Conservation (phyloP, 257 asterid genomes). For the Buddleja alternifolia region DNA sequence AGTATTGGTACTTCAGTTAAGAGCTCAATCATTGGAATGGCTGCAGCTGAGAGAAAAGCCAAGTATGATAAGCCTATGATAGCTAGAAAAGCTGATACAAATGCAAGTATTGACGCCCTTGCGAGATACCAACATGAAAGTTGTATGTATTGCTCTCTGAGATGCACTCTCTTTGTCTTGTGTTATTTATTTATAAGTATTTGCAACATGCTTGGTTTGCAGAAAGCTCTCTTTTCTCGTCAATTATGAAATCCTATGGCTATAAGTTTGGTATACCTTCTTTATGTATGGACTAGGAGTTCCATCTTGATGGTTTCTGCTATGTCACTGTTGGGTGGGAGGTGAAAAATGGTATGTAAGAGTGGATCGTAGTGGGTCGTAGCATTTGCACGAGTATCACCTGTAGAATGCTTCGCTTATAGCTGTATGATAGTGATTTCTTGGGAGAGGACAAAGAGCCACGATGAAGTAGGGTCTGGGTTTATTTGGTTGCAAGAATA, state of each 20-base stretch:
- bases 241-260: constrained; percentile 10
- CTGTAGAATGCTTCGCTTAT: constrained; percentile 7
- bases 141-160: constrained; percentile 49
- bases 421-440: constrained; percentile 20
- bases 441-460: constrained; percentile 16
- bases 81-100: constrained; percentile 53
- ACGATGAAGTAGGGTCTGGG: background rate
- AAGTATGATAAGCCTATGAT: constrained; percentile 53
- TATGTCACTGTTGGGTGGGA: constrained; percentile 10
- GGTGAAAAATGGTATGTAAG: constrained; percentile 1
- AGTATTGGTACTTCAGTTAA: constrained; percentile 46
- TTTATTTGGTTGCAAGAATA: constrained; percentile 1
- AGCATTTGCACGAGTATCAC: constrained; percentile 5
- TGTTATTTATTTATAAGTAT: constrained; percentile 19
- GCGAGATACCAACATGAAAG: constrained; percentile 56
- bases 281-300: constrained; percentile 6
- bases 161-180: constrained; percentile 18
- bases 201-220: constrained; percentile 17
- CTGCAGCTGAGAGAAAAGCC: constrained; percentile 48
- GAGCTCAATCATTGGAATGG: constrained; percentile 45
- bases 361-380: constrained; percentile 20
- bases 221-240: constrained; percentile 2
- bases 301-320: background rate
- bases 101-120: constrained; percentile 42
- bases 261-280: constrained; percentile 23